A percentile compares a stretch with the other conserved stretches of the same genome.
Evolutionary conservation across 768 basidiomycete genomes (phyloP).

Genomic region (Phlebiopsis flavidoalba): DNA sequence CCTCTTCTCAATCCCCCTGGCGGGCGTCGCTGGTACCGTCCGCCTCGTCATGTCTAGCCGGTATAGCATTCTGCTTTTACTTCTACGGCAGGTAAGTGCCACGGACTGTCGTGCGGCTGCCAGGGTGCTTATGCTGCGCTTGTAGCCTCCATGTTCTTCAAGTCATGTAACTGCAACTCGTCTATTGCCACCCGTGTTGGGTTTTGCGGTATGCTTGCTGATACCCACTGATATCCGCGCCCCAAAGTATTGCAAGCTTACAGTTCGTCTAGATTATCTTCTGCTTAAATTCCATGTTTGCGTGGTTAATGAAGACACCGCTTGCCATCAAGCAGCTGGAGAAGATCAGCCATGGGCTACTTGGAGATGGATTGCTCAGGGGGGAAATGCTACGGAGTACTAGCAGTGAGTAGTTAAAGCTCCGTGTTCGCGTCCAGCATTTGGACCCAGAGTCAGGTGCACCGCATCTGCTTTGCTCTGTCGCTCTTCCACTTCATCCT

Average conservation of each 20-base stretch:
- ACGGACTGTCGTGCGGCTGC: not conserved
- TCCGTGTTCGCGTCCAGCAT: not conserved
- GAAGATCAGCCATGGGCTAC: constrained; percentile 92
- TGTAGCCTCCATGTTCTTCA: constrained; percentile 91
- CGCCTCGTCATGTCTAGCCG: constrained; percentile 78
- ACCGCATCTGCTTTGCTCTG: constrained; percentile 95
- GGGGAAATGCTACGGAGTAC: constrained; percentile 93
- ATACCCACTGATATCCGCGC: not conserved
- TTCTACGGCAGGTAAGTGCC: constrained; percentile 66
- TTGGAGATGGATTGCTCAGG: constrained; percentile 96
- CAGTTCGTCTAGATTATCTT: constrained; percentile 75
- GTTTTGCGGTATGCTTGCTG: constrained; percentile 65
- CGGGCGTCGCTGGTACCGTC: constrained; percentile 64
- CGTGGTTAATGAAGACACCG: constrained; percentile 95
- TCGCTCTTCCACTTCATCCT: constrained; percentile 84
- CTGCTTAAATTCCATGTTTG: constrained; percentile 89
- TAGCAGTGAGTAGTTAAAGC: constrained; percentile 63
- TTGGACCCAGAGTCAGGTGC: constrained; percentile 48
- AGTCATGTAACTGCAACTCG: constrained; percentile 98
- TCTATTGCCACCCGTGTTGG: constrained; percentile 97
- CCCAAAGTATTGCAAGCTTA: not conserved
- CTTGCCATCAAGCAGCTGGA: constrained; percentile 82
- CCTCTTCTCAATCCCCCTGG: constrained; percentile 66
- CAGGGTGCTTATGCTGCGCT: not conserved
- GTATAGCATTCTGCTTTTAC: constrained; percentile 83